phyloP scores from a whole-genome alignment of 2,329 filamentous ascomycete genomes.

The Beauveria varroae region DNA sequence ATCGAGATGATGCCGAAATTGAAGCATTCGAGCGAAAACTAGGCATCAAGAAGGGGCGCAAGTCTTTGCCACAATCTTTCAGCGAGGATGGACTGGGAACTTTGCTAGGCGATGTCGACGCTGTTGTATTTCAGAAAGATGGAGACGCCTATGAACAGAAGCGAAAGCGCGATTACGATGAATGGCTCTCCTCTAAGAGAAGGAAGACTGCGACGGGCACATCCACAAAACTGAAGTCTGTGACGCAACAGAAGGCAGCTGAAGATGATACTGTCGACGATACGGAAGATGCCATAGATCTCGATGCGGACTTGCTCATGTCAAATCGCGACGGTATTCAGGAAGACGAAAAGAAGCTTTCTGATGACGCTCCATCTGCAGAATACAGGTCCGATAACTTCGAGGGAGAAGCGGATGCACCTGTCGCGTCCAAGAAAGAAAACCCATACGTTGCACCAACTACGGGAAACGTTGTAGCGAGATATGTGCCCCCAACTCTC shows the following conservation, averaged over 20 bases:
- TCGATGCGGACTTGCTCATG: conserved; percentile 23
- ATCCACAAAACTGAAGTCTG: conserved; percentile 16
- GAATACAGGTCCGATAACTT: conserved; percentile 33
- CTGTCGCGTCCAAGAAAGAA: conserved; percentile 50
- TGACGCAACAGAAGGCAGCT: conserved; percentile 21
- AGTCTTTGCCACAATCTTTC: conserved; percentile 64
- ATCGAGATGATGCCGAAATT: conserved; percentile 82
- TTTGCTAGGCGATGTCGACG: conserved; percentile 60
- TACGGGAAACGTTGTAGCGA: conserved; percentile 41
- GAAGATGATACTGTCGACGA: conserved; percentile 20
- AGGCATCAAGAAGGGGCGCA: conserved; percentile 69
- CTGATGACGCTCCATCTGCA: conserved; percentile 28
- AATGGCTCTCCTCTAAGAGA: conserved; percentile 54
- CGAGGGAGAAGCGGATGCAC: conserved; percentile 24
- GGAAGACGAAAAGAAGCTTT: conserved; percentile 7
- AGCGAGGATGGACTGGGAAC: conserved; percentile 78
- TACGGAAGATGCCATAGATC: conserved; percentile 23
- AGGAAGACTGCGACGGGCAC: conserved; percentile 30
- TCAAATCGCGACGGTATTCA: conserved; percentile 26
- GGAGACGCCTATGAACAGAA: conserved; percentile 55
- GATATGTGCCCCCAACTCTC: conserved; percentile 86
- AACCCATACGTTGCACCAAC: conserved; percentile 83
- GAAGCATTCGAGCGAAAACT: conserved; percentile 79
- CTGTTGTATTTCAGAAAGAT: conserved; percentile 35
- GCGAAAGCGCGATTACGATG: conserved; percentile 47